Conservation (phyloP, 83 land plant genomes). For the Picea abies region DNA sequence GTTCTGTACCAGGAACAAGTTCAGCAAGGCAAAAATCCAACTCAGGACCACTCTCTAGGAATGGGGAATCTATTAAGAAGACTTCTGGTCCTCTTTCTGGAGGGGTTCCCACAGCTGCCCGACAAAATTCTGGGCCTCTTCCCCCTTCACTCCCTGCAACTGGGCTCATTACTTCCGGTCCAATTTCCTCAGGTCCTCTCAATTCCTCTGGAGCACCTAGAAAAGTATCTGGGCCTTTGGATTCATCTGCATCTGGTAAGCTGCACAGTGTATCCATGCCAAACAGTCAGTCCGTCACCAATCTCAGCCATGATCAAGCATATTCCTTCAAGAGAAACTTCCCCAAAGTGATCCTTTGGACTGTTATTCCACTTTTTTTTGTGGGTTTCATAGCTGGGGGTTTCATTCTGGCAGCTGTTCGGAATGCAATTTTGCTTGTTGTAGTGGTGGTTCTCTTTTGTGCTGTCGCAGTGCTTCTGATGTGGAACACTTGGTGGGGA, state of each 20-base stretch:
- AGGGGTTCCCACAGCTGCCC: slow-evolving; percentile 31
- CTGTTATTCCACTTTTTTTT: slow-evolving; percentile 71
- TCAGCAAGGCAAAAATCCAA: slow-evolving; percentile 46
- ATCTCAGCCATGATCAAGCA: slow-evolving; percentile 45
- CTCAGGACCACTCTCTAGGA: slow-evolving; percentile 65
- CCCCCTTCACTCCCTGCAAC: slow-evolving; percentile 75
- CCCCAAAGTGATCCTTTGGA: slow-evolving; percentile 69
- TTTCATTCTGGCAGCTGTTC: slow-evolving; percentile 86
- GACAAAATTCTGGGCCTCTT: slow-evolving; percentile 76
- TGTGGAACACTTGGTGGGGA: slow-evolving; percentile 81
- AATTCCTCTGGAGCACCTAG: slow-evolving; percentile 69
- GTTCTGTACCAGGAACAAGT: slow-evolving; percentile 23
- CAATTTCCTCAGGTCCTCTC: slow-evolving; percentile 74
- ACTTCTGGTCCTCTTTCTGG: slow-evolving; percentile 78
- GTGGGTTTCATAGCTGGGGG: slow-evolving; percentile 94
- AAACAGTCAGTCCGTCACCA: slow-evolving; percentile 65
- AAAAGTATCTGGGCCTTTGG: slow-evolving; percentile 80
- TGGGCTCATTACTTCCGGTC: slow-evolving; percentile 81
- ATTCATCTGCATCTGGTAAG: slow-evolving; percentile 46
- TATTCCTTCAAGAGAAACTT: slow-evolving; percentile 67
- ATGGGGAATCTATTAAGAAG: slow-evolving; percentile 54
- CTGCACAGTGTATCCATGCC: slow-evolving; percentile 32
- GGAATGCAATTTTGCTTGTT: slow-evolving; percentile 77
- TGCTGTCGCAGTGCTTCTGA: slow-evolving; percentile 57
- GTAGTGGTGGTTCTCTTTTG: slow-evolving; percentile 73